Evolutionary conservation across 2,329 filamentous ascomycete genomes (phyloP), one percentile per base, ranked within the genome.

Genomic region (Cladosporium velox): DNA sequence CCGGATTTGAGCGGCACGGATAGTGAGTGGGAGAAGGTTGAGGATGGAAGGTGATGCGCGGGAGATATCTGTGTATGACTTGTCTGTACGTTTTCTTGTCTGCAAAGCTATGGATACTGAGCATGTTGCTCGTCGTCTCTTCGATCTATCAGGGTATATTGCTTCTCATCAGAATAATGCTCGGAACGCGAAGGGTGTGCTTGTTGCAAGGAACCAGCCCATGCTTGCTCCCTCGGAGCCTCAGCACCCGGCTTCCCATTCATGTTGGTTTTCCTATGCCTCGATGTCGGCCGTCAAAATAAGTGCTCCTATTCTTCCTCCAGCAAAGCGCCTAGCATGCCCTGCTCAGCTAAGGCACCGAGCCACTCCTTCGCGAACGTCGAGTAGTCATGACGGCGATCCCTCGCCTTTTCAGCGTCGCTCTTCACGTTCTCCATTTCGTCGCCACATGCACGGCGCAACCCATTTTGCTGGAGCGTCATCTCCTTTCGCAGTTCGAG

Each of bases 11-110:
- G 74, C 63, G 74, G 76, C 79, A 97, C 93, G 4, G 94, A 98
- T 80, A 94, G 94, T 75, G 94, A 98, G 80, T 98, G 94, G 94
- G 94, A 97, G 82, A 96, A 95, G 83, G 90, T 98, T 4, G 92
- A 91, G 26, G 90, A 91, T 77, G 82, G 80, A 67, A 84, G 71
- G 83, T 72, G 85, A 86, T 70, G 14, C 57, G 61, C 47, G 30
- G 3, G 12, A 10, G 30, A 11, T 34, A 24, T 58, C 34, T 30
- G 28, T 55, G 34, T 41, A 14, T 58, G 55, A 24, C 34, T 55
- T 55, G 14, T 4, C 26, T 54, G 51, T 30, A 54, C 51, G 24
- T 30, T 18, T 44, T 21, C 12, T 8, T 47, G 41, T 47, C 41
- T 47, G 51, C 52, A 30, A 26, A 21, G 49, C 49, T 47, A 60